Evolutionary conservation across 345 rosid species (phyloP).

Genomic region (Eucalyptus cloeziana): DNA sequence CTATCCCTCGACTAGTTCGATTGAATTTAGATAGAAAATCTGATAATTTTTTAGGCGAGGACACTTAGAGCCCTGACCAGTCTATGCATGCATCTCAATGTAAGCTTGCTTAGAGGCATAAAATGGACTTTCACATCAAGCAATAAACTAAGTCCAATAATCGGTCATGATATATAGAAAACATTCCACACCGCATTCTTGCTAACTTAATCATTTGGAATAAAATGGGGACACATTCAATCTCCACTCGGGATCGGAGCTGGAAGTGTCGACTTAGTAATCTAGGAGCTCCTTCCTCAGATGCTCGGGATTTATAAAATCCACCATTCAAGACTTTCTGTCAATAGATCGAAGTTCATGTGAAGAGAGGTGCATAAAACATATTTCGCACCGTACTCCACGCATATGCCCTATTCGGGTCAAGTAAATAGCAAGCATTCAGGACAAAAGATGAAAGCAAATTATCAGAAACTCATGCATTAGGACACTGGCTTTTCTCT

Average conservation of each 20-base stretch:
- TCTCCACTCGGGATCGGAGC: background rate
- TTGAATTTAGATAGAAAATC: too few relatives aligned
- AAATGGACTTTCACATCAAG: background rate
- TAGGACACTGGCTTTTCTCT: background rate
- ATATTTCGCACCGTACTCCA: background rate
- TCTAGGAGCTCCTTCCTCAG: background rate
- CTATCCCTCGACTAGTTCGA: background rate
- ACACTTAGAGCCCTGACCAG: background rate
- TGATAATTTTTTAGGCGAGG: background rate
- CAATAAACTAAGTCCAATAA: background rate
- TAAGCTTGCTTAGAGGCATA: background rate
- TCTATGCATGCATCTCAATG: background rate
- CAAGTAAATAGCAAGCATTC: background rate
- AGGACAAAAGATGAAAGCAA: background rate
- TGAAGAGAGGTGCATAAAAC: background rate
- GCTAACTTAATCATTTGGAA: background rate
- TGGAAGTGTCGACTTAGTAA: background rate
- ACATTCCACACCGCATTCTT: rapidly evolving
- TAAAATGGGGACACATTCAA: background rate
- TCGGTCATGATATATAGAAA: rapidly evolving
- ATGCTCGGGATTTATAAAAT: background rate
- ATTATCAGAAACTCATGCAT: background rate
- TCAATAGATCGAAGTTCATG: background rate
- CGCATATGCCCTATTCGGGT: background rate
- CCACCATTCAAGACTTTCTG: background rate